phyloP scores from a whole-genome alignment of 768 basidiomycete species.

The Mrakia frigida region DNA sequence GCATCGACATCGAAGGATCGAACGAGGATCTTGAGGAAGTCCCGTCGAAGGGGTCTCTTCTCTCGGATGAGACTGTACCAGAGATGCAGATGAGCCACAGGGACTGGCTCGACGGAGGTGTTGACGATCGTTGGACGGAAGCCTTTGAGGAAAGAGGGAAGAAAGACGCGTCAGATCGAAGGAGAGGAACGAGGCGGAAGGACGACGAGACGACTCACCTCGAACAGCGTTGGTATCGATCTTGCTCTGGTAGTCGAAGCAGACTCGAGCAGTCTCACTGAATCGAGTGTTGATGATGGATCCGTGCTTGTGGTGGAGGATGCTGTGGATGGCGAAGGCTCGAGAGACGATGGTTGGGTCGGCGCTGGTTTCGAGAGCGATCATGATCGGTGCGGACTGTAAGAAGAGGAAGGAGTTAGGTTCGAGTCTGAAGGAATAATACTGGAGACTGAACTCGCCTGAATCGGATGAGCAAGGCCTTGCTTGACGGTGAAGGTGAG shows the following conservation, averaged over 20 bases:
- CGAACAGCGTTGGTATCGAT: conserved; percentile 51
- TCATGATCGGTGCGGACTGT: conserved; percentile 83
- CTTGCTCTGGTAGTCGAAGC: conserved; percentile 76
- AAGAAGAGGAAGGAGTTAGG: background rate
- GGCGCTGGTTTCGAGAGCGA: conserved; percentile 86
- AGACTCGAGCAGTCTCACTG: conserved; percentile 67
- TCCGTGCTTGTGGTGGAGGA: conserved; percentile 81
- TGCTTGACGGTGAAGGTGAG: conserved; percentile 89
- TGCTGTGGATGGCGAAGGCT: conserved; percentile 71
- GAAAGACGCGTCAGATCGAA: background rate
- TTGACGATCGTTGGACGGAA: conserved; percentile 13
- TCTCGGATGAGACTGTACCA: conserved; percentile 92
- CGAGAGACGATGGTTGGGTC: conserved; percentile 58
- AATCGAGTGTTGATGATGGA: conserved; percentile 83
- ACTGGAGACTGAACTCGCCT: conserved; percentile 49
- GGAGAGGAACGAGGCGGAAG: too few relatives aligned
- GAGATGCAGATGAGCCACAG: conserved; percentile 69
- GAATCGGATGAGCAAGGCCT: conserved; percentile 89
- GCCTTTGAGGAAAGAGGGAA: background rate
- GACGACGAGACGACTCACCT: conserved; percentile 48
- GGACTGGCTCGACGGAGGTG: conserved; percentile 50
- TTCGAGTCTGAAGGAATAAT: conserved; percentile 9
- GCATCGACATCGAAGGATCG: conserved; percentile 72
- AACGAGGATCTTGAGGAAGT: conserved; percentile 76
- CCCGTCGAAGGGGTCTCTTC: conserved; percentile 76